Evolutionary conservation across 129 eudicot species (phyloP).

Genomic region (Heracleum sosnowskyi): DNA sequence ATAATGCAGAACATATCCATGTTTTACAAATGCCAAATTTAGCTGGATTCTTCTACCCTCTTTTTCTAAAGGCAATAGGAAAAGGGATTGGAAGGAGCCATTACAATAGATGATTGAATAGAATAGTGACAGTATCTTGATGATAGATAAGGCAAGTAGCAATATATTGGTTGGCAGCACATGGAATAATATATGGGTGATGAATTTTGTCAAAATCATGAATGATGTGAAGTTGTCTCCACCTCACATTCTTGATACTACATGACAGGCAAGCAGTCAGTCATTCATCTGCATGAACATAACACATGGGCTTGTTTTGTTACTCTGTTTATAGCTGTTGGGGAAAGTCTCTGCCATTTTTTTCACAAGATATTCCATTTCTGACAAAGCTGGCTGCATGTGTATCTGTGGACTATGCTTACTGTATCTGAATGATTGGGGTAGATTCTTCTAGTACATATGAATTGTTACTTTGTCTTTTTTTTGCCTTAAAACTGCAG

Average conservation of each 20-base stretch:
- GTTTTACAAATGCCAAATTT: not conserved
- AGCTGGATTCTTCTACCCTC: not conserved
- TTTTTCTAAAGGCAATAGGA: not conserved
- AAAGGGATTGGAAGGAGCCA: not conserved
- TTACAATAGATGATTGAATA: not conserved
- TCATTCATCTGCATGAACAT: not conserved
- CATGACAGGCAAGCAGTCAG: not conserved
- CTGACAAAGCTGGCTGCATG: not conserved
- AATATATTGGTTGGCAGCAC: not conserved
- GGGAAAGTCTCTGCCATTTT: not conserved
- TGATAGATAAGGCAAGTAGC: not conserved
- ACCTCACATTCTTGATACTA: not conserved
- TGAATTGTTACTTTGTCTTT: not conserved
- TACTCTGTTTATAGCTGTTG: not conserved
- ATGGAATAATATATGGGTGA: not conserved
- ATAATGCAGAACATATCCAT: not conserved
- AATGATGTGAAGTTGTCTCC: conserved; percentile 1
- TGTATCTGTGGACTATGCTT: not conserved
- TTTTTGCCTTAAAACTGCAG: not conserved
- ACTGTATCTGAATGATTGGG: not conserved
- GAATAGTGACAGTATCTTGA: not conserved
- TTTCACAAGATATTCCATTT: not conserved
- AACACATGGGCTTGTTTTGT: not conserved
- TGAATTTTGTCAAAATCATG: not conserved
- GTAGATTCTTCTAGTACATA: not conserved